A percentile compares a stretch with the other conserved stretches of the same genome.
phyloP scores from a whole-genome alignment of 225 moss, liverwort and hornwort species.

The Lunularia cruciata region DNA sequence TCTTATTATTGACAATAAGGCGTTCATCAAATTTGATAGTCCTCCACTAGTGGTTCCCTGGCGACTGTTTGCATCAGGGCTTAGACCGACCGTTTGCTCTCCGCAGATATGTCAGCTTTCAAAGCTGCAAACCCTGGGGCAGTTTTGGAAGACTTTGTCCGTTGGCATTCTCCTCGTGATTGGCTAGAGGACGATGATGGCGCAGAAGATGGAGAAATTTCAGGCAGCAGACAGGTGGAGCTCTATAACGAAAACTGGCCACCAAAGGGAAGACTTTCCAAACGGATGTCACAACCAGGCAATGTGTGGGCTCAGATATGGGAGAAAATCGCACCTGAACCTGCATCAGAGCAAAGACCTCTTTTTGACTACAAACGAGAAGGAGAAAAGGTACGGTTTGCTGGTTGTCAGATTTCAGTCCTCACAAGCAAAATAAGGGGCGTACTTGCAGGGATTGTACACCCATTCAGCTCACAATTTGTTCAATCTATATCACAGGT shows the following conservation, averaged over 20 bases:
- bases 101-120: conserved; percentile 71
- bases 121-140: conserved; percentile 71
- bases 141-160: conserved; percentile 71
- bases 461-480: not conserved
- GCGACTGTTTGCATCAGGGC: not conserved
- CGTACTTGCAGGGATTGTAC: not conserved
- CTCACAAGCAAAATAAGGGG: not conserved
- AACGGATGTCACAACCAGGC: conserved; percentile 65
- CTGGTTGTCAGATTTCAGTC: too few species aligned
- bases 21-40: too few species aligned
- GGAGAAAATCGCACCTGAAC: conserved; percentile 49
- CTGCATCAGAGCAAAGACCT: conserved; percentile 52
- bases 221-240: conserved; percentile 36
- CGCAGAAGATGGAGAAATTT: conserved; percentile 37
- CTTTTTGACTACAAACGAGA: conserved; percentile 74
- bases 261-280: conserved; percentile 61
- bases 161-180: conserved; percentile 59
- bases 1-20: too few species aligned
- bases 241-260: conserved; percentile 31
- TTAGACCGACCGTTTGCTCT: not conserved
- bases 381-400: conserved; percentile 74
- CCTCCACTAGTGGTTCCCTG: too few species aligned
- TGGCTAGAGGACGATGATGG: conserved; percentile 37
- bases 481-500: conserved; percentile 48
- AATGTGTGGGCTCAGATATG: conserved; percentile 67